These are phyloP conservation scores for Hirschioporus abietinus DNA, from an alignment of 768 basidiomycete species.

Conservation along the genomic window DNA sequence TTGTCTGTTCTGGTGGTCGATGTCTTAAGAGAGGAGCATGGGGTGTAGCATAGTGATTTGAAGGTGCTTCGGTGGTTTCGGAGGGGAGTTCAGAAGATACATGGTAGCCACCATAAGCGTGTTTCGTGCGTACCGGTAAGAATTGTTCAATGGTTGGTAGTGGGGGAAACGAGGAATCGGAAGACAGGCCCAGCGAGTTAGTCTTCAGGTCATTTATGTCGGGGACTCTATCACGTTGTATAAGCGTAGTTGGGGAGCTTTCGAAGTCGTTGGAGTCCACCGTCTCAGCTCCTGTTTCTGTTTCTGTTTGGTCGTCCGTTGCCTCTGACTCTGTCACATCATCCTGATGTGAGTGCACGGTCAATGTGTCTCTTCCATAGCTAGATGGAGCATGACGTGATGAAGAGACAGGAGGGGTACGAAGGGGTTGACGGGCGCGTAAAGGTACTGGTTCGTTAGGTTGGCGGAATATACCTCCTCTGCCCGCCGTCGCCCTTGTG, in stretches of 20 bases:
- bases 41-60: neutral
- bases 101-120: neutral
- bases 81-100: neutral
- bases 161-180: neutral
- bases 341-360: slow-evolving; percentile 39
- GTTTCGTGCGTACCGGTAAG: neutral
- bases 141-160: neutral
- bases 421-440: slow-evolving; percentile 18
- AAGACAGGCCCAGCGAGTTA: neutral
- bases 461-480: slow-evolving; percentile 7
- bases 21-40: neutral
- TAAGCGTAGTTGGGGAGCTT: neutral
- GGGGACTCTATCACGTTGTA: neutral
- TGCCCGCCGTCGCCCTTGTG: neutral
- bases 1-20: slow-evolving; percentile 4
- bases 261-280: neutral
- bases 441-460: slow-evolving; percentile 19
- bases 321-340: slow-evolving; percentile 18
- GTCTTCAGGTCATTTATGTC: neutral
- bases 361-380: slow-evolving; percentile 35
- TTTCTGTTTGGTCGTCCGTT: slow-evolving; percentile 15
- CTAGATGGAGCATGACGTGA: slow-evolving; percentile 7
- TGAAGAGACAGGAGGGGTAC: slow-evolving; percentile 13
- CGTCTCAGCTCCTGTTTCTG: neutral
- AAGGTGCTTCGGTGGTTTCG: neutral